Conservation (phyloP, 352 stramenopile species). For the Blastocystis sp. region DNA sequence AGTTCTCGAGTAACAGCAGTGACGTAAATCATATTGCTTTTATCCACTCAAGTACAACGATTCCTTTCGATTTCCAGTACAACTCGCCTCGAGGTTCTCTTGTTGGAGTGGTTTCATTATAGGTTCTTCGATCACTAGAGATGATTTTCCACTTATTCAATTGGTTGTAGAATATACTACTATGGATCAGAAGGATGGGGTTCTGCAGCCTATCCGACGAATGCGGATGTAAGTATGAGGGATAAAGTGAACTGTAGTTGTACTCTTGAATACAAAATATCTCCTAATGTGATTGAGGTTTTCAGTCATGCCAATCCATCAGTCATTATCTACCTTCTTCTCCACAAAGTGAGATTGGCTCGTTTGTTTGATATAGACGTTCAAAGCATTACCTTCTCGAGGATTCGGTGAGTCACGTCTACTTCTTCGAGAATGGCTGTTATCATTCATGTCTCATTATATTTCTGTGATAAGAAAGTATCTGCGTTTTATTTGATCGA, state of each 20-base stretch:
- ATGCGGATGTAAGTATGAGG: not conserved
- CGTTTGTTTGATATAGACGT: not conserved
- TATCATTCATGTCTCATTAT: slow-evolving; percentile 29
- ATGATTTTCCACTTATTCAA: slow-evolving; percentile 54
- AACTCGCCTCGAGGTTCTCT: not conserved
- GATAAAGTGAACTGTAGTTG: not conserved
- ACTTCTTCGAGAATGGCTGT: slow-evolving; percentile 31
- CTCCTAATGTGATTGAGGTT: not conserved
- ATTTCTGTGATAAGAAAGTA: not conserved
- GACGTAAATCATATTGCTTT: not conserved
- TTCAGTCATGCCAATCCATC: slow-evolving; percentile 13
- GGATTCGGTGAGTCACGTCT: not conserved
- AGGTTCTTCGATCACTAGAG: slow-evolving; percentile 10
- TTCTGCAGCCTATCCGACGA: not conserved
- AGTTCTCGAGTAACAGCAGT: slow-evolving; percentile 46
- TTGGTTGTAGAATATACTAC: slow-evolving; percentile 30
- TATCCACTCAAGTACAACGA: not conserved
- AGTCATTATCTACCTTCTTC: slow-evolving; percentile 25
- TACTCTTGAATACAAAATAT: slow-evolving; percentile 42
- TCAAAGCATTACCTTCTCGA: not conserved
- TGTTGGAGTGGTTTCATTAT: not conserved
- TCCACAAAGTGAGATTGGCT: not conserved
- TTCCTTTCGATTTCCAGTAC: slow-evolving; percentile 47
- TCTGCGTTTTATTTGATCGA: not conserved
- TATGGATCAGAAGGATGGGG: not conserved